These are phyloP conservation scores for Acanthamoeba culbertsoni DNA, from an alignment of 208 protist species.

Conservation along the genomic window DNA sequence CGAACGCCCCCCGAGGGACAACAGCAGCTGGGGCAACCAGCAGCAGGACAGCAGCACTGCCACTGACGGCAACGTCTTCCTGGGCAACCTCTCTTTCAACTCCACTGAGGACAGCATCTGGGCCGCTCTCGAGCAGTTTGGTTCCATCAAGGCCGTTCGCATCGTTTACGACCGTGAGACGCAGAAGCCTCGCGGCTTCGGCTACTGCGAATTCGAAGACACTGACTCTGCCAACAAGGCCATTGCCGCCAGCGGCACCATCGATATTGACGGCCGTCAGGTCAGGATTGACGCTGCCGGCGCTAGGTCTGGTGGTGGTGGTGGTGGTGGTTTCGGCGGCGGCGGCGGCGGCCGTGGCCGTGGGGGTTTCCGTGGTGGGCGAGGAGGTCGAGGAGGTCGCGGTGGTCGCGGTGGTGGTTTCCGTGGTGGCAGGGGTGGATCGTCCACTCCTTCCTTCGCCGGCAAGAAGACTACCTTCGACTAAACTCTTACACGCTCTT, in stretches of 20 bases:
- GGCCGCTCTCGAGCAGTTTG: not conserved
- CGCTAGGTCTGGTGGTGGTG: not conserved
- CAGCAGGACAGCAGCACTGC: not conserved
- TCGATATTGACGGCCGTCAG: not conserved
- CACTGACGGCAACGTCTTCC: conserved; percentile 28
- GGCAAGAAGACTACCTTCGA: conserved; percentile 47
- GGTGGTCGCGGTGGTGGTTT: not conserved
- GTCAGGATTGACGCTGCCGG: not conserved
- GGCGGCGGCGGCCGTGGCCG: not conserved
- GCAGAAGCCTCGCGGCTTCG: conserved; percentile 1
- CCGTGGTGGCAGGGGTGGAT: not conserved
- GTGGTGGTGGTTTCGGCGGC: not conserved
- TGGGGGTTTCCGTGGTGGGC: not conserved
- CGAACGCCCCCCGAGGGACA: not conserved
- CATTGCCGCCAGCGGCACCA: not conserved
- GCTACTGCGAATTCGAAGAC: conserved; percentile 24
- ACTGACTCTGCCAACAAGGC: not conserved
- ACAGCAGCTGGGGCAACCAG: not conserved
- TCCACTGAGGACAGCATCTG: conserved; percentile 38
- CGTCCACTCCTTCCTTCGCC: not conserved
- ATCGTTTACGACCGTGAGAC: conserved; percentile 21
- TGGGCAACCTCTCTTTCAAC: conserved; percentile 20
- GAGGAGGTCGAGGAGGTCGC: not conserved
- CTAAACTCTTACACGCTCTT: not conserved
- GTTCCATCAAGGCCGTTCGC: not conserved